phyloP scores from a whole-genome alignment of 2,329 filamentous ascomycete species.

The Beauveria sp. region DNA sequence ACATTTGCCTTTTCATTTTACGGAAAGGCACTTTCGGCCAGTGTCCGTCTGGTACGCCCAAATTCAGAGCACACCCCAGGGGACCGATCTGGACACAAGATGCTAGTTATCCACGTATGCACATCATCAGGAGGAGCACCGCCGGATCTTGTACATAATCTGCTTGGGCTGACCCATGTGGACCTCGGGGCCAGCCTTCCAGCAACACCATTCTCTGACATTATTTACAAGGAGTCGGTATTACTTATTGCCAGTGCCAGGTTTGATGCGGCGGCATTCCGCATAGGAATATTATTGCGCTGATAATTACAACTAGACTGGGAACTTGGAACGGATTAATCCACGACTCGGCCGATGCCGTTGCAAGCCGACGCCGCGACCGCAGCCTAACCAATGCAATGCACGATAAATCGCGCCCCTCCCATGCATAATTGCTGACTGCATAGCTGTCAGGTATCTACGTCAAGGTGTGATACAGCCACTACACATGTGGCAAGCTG shows the following conservation, averaged over 20 bases:
- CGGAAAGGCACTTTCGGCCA: background rate
- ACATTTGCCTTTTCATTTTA: background rate
- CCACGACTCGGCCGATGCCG: slow-evolving; percentile 5
- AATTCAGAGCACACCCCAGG: background rate
- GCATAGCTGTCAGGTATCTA: background rate
- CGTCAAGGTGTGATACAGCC: background rate
- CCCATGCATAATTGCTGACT: background rate
- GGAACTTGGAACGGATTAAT: background rate
- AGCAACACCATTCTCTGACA: background rate
- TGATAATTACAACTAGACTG: background rate
- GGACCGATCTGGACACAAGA: slow-evolving; percentile 8
- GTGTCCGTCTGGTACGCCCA: background rate
- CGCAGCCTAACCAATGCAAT: background rate
- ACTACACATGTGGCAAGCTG: background rate
- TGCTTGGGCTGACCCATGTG: slow-evolving; percentile 7
- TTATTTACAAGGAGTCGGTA: background rate
- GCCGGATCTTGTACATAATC: slow-evolving; percentile 7
- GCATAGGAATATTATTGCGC: background rate
- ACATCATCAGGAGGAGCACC: slow-evolving; percentile 6
- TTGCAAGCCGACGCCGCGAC: background rate
- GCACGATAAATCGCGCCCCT: slow-evolving; percentile 7
- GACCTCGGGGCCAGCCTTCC: background rate
- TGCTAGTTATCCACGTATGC: background rate
- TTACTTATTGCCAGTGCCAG: background rate
- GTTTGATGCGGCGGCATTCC: background rate